A percentile compares a stretch with the other conserved stretches of the same genome.
phyloP scores from a whole-genome alignment of 2,329 filamentous ascomycete species.

The Pyricularia grisea region DNA sequence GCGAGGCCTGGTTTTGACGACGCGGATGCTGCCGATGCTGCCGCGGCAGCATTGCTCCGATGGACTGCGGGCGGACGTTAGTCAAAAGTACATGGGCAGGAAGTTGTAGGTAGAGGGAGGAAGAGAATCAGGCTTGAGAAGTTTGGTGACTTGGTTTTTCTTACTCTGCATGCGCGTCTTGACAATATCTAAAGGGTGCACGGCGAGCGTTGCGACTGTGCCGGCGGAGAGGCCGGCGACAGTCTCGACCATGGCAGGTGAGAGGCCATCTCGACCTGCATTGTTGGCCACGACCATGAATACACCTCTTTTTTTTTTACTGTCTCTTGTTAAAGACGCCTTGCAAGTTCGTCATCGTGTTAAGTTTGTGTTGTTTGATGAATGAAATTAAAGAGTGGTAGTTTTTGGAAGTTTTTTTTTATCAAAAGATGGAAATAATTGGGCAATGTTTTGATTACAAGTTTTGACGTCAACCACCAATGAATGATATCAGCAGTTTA shows the following conservation, averaged over 20 bases:
- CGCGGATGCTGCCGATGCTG: not conserved
- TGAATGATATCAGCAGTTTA: not conserved
- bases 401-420: not conserved
- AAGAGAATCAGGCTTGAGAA: too few relatives aligned
- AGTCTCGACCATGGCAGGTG: conserved; percentile 75
- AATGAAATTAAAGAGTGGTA: not conserved
- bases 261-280: conserved; percentile 42
- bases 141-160: conserved; percentile 11
- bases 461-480: not conserved
- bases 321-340: not conserved
- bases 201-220: conserved; percentile 72
- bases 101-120: not conserved
- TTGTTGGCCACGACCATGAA: conserved; percentile 38
- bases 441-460: too few relatives aligned
- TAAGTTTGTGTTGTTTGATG: not conserved
- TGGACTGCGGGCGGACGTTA: conserved; percentile 30
- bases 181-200: conserved; percentile 90
- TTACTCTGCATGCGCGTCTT: conserved; percentile 91
- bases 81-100: not conserved
- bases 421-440: too few relatives aligned
- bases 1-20: not conserved
- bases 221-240: conserved; percentile 86
- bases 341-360: not conserved
- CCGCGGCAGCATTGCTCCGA: conserved; percentile 29
- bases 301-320: conserved; percentile 7